phyloP scores from a whole-genome alignment of 768 basidiomycete genomes.

The Xerocomus spinulosus region DNA sequence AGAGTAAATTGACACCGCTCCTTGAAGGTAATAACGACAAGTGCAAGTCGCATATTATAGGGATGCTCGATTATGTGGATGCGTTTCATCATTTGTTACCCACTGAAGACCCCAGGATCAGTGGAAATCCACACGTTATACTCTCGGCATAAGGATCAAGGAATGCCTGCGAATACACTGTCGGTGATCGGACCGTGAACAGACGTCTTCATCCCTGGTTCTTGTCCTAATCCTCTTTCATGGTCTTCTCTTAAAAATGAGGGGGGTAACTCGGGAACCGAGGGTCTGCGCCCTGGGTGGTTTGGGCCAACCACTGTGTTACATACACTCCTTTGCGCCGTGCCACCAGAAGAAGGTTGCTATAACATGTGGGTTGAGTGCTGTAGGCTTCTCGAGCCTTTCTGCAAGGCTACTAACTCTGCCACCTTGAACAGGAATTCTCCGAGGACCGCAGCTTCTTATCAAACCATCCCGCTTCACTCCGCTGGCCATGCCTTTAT shows the following conservation, averaged over 20 bases:
- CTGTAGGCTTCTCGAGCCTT: neutral
- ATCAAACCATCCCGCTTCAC: neutral
- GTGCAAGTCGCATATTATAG: neutral
- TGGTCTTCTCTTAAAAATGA: no score
- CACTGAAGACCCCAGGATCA: neutral
- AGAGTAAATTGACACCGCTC: neutral
- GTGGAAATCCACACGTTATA: neutral
- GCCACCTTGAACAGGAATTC: neutral
- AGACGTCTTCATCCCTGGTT: neutral
- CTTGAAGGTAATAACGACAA: slow-evolving; percentile 6
- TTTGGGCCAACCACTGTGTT: neutral
- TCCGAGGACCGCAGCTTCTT: neutral
- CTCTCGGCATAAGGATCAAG: slow-evolving; percentile 16
- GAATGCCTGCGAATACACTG: slow-evolving; percentile 6
- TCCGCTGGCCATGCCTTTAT: neutral
- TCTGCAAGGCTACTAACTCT: neutral
- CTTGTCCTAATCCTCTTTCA: no score
- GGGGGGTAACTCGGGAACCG: neutral
- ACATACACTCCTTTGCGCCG: neutral
- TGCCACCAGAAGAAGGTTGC: neutral
- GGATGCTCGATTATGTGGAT: neutral
- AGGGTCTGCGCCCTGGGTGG: neutral
- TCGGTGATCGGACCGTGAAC: slow-evolving; percentile 15
- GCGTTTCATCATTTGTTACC: no score
- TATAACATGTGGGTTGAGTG: neutral